Percentiles rank a stretch among this genome's conserved stretches.
Conservation (phyloP, 2,329 filamentous ascomycete genomes). For the Colletotrichum endophyticum region DNA sequence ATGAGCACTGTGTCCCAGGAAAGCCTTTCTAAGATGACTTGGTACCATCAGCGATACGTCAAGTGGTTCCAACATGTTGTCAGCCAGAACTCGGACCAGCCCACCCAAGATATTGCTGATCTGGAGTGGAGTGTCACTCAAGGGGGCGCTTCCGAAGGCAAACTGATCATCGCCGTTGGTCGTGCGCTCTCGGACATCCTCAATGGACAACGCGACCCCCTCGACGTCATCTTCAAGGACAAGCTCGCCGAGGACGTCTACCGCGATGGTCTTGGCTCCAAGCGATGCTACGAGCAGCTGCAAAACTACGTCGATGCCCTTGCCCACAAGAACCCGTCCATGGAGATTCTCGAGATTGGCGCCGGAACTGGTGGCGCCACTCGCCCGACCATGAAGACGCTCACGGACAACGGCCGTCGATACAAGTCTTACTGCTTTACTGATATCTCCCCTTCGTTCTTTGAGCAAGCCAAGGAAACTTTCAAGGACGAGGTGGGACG, state of each 20-base stretch:
- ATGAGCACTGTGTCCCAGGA: not conserved
- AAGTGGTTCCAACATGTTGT: slow-evolving; percentile 20
- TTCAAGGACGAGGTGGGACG: slow-evolving; percentile 23
- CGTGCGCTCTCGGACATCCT: slow-evolving; percentile 27
- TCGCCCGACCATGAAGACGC: slow-evolving; percentile 23
- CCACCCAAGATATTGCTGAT: not conserved
- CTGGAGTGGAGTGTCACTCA: slow-evolving; percentile 14
- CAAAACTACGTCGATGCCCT: slow-evolving; percentile 26
- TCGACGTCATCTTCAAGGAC: slow-evolving; percentile 31
- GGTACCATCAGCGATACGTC: slow-evolving; percentile 20
- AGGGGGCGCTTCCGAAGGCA: slow-evolving; percentile 22
- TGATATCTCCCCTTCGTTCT: slow-evolving; percentile 43
- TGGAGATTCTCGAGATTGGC: slow-evolving; percentile 42
- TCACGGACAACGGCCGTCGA: not conserved
- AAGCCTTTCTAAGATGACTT: not conserved
- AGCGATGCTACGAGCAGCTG: slow-evolving; percentile 20
- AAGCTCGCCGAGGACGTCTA: slow-evolving; percentile 29
- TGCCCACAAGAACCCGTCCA: slow-evolving; percentile 33
- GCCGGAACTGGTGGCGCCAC: slow-evolving; percentile 39
- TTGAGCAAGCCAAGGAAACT: slow-evolving; percentile 32
- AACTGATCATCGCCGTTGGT: slow-evolving; percentile 25
- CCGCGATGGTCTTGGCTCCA: slow-evolving; percentile 23
- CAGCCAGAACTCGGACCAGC: not conserved
- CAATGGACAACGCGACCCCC: slow-evolving; percentile 27
- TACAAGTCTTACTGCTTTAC: slow-evolving; percentile 37